Base-by-base conservation (phyloP, 2,329 filamentous ascomycete genomes). In the Colletotrichum coccodes region DNA sequence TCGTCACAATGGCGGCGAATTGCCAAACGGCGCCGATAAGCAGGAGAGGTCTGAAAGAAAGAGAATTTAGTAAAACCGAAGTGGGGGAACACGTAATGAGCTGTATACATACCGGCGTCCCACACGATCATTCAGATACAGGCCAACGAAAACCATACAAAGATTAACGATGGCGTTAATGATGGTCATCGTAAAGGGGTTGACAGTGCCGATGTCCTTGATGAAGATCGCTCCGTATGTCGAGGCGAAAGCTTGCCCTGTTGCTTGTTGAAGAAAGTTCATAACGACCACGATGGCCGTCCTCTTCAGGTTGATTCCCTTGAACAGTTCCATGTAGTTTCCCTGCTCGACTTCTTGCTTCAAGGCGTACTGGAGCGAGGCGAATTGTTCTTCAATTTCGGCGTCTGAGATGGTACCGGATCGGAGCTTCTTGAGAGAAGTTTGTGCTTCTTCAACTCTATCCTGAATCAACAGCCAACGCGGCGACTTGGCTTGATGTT, bases 381-480 rank as follows among this genome's bases (percentile, higher is more conserved):
- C 61, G 30, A 76, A 64, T 32, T 77, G 72, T 11, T 59, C 64
- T 11, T 74, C 58, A 36, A 76, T 76, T 60, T 77, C 68, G 4
- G 72, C 71, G 16, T 76, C 72, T 2, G 72, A 67, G 40, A 73
- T 72, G 26, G 66, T 70, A 2, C 74, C 73, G 12, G 68, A 32
- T 26, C 74, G 74, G 8, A 80, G 71, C 9, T 70, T 72, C 2
- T 70, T 67, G 6, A 80, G 65, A 2, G 73, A 72, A 1, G 34
- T 12, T 7, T 74, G 49, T 1, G 79, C 78, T 21, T 80, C 78
- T 23, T 79, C 75, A 5, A 70, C 58, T 26, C 75, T 72, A 21
- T 73, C 73, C 26, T 74, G 69, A 8, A 69, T 71, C 4, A 78
- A 62, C 3, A 79, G 74, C 78, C 78, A 79, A 2, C 73, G 71